These are phyloP conservation scores for Rhynchospora breviuscula DNA, from an alignment of 176 grass and related monocot species.

Conservation along the genomic window DNA sequence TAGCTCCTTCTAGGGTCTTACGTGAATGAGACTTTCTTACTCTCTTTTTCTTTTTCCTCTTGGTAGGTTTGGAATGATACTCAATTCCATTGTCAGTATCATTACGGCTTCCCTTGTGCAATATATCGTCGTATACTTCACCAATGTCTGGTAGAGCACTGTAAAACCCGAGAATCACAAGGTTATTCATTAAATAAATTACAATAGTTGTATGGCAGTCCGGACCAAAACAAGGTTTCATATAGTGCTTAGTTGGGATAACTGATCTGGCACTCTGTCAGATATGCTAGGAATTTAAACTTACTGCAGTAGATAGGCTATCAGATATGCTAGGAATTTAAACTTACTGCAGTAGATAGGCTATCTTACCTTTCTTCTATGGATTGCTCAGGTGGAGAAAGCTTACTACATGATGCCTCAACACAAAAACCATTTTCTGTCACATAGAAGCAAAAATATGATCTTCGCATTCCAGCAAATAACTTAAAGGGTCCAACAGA, in stretches of 20 bases:
- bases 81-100: slow-evolving; percentile 29
- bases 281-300: background rate
- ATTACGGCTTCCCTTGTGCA: slow-evolving; percentile 11
- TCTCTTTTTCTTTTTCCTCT: slow-evolving; percentile 65
- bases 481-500: background rate
- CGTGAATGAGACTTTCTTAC: slow-evolving; percentile 57
- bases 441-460: background rate
- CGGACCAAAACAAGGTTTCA: background rate
- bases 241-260: background rate
- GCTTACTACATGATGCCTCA: background rate
- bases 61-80: slow-evolving; percentile 6
- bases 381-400: slow-evolving; percentile 19
- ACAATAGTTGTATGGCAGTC: background rate
- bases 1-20: slow-evolving; percentile 48
- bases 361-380: slow-evolving; percentile 42
- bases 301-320: background rate
- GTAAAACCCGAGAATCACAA: slow-evolving; percentile 31
- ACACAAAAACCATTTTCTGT: slow-evolving; percentile 6
- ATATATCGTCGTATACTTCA: slow-evolving; percentile 34
- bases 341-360: slow-evolving; percentile 3
- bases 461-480: background rate
- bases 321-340: too few species aligned
- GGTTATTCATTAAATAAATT: background rate
- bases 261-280: background rate
- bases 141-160: slow-evolving; percentile 38